Conservation (phyloP, 257 asterid genomes). For the Lycium barbarum region DNA sequence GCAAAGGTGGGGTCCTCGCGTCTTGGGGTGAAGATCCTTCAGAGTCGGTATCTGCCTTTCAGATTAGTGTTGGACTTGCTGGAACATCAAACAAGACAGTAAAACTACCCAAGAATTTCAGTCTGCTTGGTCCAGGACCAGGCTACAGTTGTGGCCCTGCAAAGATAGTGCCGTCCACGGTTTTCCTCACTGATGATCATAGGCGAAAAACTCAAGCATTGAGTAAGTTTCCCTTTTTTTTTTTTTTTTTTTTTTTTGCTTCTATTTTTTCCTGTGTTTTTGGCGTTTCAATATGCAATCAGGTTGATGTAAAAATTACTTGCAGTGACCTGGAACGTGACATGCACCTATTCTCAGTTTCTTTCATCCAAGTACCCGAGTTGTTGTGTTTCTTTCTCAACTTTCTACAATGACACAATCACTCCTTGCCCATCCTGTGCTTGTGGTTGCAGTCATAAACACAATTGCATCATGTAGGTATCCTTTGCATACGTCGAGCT, state of each 20-base stretch:
- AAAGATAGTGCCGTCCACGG: conserved; percentile 69
- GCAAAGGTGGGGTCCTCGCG: conserved; percentile 80
- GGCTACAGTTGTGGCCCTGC: conserved; percentile 91
- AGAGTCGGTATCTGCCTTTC: conserved; percentile 66
- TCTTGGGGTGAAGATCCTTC: conserved; percentile 87
- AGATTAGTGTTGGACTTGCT: conserved; percentile 72
- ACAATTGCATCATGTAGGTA: conserved; percentile 64
- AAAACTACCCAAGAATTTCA: conserved; percentile 68
- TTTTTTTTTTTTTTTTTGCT: too few relatives aligned
- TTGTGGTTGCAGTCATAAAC: conserved; percentile 72
- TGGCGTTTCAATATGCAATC: neutral
- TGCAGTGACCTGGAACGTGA: conserved; percentile 92
- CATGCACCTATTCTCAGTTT: conserved; percentile 76
- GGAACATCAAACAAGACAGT: conserved; percentile 84
- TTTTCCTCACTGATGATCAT: conserved; percentile 57
- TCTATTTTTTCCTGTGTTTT: neutral
- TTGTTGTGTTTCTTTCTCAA: conserved; percentile 79
- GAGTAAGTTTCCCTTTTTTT: conserved; percentile 42
- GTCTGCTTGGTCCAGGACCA: conserved; percentile 71
- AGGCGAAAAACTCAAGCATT: conserved; percentile 77
- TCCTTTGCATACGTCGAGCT: neutral
- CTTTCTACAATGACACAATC: conserved; percentile 75
- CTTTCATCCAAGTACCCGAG: conserved; percentile 60
- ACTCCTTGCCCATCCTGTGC: conserved; percentile 76
- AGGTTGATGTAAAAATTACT: neutral